Evolutionary conservation across 2,329 filamentous ascomycete genomes (phyloP).

Genomic region (Hyphodiscus sp.): DNA sequence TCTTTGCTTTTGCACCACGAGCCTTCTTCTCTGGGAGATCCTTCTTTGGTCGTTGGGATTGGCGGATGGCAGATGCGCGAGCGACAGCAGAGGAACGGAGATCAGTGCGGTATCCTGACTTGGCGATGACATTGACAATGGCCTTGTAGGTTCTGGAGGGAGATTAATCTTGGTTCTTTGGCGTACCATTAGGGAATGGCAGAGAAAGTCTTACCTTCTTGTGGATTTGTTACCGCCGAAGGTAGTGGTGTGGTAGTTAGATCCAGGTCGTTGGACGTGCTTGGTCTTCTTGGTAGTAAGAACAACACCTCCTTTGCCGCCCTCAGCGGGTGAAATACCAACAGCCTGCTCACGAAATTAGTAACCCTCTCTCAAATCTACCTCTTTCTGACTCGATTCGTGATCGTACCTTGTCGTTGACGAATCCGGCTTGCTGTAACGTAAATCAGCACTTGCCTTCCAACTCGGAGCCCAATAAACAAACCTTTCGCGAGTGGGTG

Average conservation of each 20-base stretch:
- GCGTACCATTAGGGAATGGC: background rate
- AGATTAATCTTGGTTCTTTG: background rate
- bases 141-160: constrained; percentile 72
- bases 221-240: constrained; percentile 67
- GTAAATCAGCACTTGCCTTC: constrained; percentile 9
- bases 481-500: constrained; percentile 84
- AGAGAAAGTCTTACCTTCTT: constrained; percentile 62
- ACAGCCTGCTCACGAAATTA: constrained; percentile 51
- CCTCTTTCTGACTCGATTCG: background rate
- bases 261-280: constrained; percentile 66
- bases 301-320: constrained; percentile 71
- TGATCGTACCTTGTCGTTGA: constrained; percentile 77
- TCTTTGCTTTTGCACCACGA: constrained; percentile 72
- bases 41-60: constrained; percentile 74
- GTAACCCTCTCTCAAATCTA: background rate
- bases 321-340: constrained; percentile 58
- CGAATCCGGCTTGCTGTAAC: constrained; percentile 76
- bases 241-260: constrained; percentile 56
- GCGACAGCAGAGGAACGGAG: constrained; percentile 73
- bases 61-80: constrained; percentile 79
- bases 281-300: constrained; percentile 80
- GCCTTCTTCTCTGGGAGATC: constrained; percentile 65
- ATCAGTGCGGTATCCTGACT: constrained; percentile 78
- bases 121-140: constrained; percentile 76
- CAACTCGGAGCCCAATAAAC: constrained; percentile 2